Conservation (phyloP, 2,329 filamentous ascomycete genomes). For the Rasamsonia emersonii region DNA sequence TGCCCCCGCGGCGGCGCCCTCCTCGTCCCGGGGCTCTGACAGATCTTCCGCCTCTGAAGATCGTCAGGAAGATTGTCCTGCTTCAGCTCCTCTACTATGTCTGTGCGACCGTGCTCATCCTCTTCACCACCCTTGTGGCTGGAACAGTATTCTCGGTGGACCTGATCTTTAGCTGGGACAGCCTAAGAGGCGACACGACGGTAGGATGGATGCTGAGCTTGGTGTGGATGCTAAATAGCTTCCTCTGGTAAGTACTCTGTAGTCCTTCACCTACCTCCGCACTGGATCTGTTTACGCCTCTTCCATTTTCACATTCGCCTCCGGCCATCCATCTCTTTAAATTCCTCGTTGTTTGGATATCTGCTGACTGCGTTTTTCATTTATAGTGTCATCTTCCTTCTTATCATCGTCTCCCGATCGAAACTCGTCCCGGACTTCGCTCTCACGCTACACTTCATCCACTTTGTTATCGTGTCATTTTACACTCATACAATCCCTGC, state of each 20-base stretch:
- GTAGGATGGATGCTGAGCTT: conserved; percentile 61
- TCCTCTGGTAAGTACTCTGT: conserved; percentile 54
- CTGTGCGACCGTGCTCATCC: conserved; percentile 52
- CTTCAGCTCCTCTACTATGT: conserved; percentile 59
- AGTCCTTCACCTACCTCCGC: too few relatives aligned
- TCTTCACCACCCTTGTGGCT: conserved; percentile 60
- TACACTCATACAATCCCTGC: conserved; percentile 70
- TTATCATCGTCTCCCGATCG: conserved; percentile 74
- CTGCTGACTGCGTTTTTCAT: neutral
- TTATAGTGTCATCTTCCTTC: conserved; percentile 68
- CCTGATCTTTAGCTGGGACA: conserved; percentile 56
- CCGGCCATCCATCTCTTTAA: neutral
- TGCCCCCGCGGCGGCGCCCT: conserved; percentile 46
- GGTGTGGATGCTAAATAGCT: conserved; percentile 58
- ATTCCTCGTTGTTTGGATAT: neutral
- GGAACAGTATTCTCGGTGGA: conserved; percentile 52
- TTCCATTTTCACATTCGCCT: conserved; percentile 5
- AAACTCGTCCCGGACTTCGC: conserved; percentile 95
- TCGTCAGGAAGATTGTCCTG: conserved; percentile 57
- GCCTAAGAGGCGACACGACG: conserved; percentile 57
- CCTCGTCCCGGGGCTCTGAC: conserved; percentile 57
- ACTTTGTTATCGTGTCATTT: conserved; percentile 66
- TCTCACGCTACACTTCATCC: conserved; percentile 75
- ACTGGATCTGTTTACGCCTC: conserved; percentile 15
- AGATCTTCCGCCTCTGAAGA: conserved; percentile 58